Percentiles rank a stretch among this genome's conserved stretches.
These are phyloP conservation scores for Syncephalastrum racemosum DNA, from an alignment of 371 early-diverging fungal species.

Conservation along the genomic window DNA sequence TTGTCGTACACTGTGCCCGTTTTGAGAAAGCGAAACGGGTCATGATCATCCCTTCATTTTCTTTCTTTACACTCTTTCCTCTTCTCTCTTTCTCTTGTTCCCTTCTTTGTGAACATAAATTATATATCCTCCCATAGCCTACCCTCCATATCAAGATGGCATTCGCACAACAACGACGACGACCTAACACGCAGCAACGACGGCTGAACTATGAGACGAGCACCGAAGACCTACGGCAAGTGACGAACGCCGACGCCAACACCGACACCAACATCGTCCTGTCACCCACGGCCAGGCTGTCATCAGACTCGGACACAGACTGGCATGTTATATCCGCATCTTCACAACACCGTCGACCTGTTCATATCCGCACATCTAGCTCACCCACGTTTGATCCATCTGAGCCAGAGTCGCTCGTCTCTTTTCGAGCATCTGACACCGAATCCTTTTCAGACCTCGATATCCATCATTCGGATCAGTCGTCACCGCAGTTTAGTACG, in stretches of 20 bases:
- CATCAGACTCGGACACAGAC: conserved; percentile 45
- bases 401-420: conserved; percentile 35
- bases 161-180: conserved; percentile 44
- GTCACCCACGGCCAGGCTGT: conserved; percentile 14
- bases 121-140: too few relatives aligned
- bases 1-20: too few relatives aligned
- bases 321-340: conserved; percentile 47
- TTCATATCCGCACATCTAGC: conserved; percentile 7
- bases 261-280: conserved; percentile 9
- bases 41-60: too few relatives aligned
- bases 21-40: too few relatives aligned
- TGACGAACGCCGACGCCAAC: conserved; percentile 5
- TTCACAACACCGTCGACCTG: conserved; percentile 10
- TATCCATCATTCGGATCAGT: conserved; percentile 9
- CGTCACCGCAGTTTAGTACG: conserved; percentile 16
- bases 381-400: conserved; percentile 28
- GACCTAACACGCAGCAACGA: conserved; percentile 10
- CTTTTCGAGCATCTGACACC: conserved; percentile 34
- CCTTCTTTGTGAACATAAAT: too few relatives aligned
- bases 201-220: too few relatives aligned
- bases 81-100: too few relatives aligned
- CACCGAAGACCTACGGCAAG: background rate
- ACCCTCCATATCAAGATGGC: conserved; percentile 26
- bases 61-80: too few relatives aligned
- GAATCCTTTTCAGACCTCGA: conserved; percentile 32